Evolutionary conservation across 257 asterid genomes (phyloP).

Genomic region (Primulina tabacum): DNA sequence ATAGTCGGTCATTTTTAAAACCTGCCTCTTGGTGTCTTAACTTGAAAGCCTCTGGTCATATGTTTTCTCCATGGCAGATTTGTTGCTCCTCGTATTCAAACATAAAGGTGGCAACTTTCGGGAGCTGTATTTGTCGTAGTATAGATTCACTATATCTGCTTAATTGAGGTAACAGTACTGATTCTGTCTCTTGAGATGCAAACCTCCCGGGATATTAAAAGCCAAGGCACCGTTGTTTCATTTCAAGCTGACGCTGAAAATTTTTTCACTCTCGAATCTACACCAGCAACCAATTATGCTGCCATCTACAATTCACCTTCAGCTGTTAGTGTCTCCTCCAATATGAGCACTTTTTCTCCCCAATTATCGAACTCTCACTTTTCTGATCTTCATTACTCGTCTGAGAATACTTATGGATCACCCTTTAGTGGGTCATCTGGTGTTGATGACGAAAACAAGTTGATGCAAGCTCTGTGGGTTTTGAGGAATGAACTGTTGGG

Average conservation of each 20-base stretch:
- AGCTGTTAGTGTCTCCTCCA: slow-evolving; percentile 56
- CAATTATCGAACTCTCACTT: slow-evolving; percentile 68
- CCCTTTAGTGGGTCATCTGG: slow-evolving; percentile 90
- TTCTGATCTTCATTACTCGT: slow-evolving; percentile 53
- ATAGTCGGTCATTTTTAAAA: not conserved
- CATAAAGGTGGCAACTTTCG: slow-evolving; percentile 9
- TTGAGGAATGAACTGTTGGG: slow-evolving; percentile 65
- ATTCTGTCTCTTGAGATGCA: slow-evolving; percentile 42
- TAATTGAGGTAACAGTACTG: not conserved
- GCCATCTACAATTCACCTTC: slow-evolving; percentile 56
- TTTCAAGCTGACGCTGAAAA: slow-evolving; percentile 50
- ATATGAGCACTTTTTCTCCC: slow-evolving; percentile 73
- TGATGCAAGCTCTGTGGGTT: slow-evolving; percentile 61
- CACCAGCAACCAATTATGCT: slow-evolving; percentile 46
- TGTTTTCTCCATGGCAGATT: slow-evolving; percentile 27
- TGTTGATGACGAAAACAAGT: slow-evolving; percentile 58
- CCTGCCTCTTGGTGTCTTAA: slow-evolving; percentile 1
- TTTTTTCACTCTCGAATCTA: slow-evolving; percentile 81
- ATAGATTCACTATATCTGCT: not conserved
- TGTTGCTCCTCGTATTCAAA: slow-evolving; percentile 17
- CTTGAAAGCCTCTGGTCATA: slow-evolving; percentile 14
- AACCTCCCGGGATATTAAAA: slow-evolving; percentile 56
- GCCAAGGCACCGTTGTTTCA: slow-evolving; percentile 51
- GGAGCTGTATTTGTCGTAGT: not conserved
- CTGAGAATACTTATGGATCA: slow-evolving; percentile 64